Evolutionary conservation across 257 asterid genomes (phyloP).

Genomic region (Paulownia fortunei): DNA sequence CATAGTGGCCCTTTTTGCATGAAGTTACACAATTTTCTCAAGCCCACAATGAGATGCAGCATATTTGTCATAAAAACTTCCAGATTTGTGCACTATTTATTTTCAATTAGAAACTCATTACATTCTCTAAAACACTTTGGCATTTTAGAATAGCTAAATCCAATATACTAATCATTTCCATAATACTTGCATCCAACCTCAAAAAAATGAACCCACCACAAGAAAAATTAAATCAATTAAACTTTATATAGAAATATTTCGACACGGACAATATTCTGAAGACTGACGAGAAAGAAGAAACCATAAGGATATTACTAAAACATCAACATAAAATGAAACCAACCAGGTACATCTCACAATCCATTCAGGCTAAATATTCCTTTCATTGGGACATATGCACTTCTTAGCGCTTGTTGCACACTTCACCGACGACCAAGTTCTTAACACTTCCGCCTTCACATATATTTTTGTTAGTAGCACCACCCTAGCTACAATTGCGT

Average conservation of each 20-base stretch:
- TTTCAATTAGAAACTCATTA: too few relatives aligned
- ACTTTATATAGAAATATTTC: conserved; percentile 22
- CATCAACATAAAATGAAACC: conserved; percentile 29
- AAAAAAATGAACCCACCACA: neutral
- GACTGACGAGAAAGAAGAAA: conserved; percentile 6
- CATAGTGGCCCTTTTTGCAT: too few relatives aligned
- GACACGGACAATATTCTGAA: conserved; percentile 8
- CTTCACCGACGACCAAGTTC: conserved; percentile 11
- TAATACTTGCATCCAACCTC: neutral
- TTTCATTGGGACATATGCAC: conserved; percentile 25
- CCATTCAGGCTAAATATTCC: conserved; percentile 16
- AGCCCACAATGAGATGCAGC: too few relatives aligned
- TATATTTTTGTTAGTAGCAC: neutral
- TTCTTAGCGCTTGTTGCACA: conserved; percentile 15
- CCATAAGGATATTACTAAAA: conserved; percentile 19
- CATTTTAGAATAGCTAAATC: too few relatives aligned
- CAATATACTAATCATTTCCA: neutral
- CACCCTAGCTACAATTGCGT: conserved; percentile 16
- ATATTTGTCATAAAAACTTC: too few relatives aligned
- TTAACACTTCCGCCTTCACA: conserved; percentile 18
- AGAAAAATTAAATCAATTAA: conserved; percentile 23
- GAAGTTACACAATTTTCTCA: too few relatives aligned
- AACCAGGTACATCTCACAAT: neutral
- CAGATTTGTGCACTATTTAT: too few relatives aligned
- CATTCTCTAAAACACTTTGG: too few relatives aligned